Evolutionary conservation across 164 flowering plant species (phyloP).

Genomic region (Malania oleifera): DNA sequence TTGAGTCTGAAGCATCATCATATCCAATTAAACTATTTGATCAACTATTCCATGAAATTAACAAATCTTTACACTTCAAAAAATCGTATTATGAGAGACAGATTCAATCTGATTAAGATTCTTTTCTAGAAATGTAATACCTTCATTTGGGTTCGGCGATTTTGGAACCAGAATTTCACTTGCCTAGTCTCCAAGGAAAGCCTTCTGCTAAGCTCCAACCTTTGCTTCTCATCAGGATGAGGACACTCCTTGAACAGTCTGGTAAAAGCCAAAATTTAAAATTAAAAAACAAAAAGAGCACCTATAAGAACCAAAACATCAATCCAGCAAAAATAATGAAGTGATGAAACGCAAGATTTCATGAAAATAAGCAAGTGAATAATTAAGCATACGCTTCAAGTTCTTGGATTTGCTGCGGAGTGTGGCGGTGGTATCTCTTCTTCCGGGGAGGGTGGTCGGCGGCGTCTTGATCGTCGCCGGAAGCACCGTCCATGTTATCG

Average conservation of each 20-base stretch:
- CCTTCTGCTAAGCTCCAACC: constrained; percentile 76
- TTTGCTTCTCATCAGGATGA: constrained; percentile 98
- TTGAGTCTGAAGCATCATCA: constrained; percentile 59
- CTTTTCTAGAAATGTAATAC: too few relatives aligned
- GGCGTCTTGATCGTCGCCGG: constrained; percentile 81
- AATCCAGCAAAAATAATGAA: not conserved
- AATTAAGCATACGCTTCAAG: constrained; percentile 92
- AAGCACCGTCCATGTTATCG: constrained; percentile 82
- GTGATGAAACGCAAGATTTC: too few relatives aligned
- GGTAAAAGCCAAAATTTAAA: constrained; percentile 3
- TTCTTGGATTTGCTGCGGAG: constrained; percentile 99
- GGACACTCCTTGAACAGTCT: constrained; percentile 96
- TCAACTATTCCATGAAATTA: too few relatives aligned
- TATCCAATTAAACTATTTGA: not conserved
- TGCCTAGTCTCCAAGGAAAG: constrained; percentile 81
- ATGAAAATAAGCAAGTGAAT: too few relatives aligned
- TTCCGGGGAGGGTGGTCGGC: constrained; percentile 76
- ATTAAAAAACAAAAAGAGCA: not conserved
- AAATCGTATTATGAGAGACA: not conserved
- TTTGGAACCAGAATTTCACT: constrained; percentile 99
- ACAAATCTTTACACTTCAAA: not conserved
- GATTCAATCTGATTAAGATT: too few relatives aligned
- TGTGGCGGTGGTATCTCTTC: constrained; percentile 95
- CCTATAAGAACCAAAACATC: constrained; percentile 1
- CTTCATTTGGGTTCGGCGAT: constrained; percentile 97